Conservation (phyloP, 768 basidiomycete genomes). For the Russula sp. region DNA sequence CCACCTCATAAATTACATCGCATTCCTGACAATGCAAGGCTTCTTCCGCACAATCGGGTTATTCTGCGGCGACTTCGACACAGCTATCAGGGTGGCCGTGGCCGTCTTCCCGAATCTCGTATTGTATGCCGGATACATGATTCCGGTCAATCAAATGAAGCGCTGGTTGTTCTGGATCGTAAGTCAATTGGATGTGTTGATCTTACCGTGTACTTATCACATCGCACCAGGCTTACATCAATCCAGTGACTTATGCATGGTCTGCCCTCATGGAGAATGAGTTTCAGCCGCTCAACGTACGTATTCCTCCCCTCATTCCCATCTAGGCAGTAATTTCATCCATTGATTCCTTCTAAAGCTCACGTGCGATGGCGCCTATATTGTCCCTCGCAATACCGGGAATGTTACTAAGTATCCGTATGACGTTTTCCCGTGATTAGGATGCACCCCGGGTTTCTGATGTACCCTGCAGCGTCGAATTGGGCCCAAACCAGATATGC, state of each 20-base stretch:
- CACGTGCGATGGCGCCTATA: slow-evolving; percentile 60
- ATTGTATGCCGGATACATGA: slow-evolving; percentile 65
- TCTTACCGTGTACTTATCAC: slow-evolving; percentile 21
- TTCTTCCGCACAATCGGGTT: slow-evolving; percentile 77
- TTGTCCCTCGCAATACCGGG: slow-evolving; percentile 59
- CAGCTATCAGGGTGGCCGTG: slow-evolving; percentile 40
- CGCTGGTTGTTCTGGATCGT: slow-evolving; percentile 87
- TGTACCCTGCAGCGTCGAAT: slow-evolving; percentile 47
- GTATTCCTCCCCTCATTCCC: slow-evolving; percentile 29
- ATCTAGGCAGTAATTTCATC: slow-evolving; percentile 31
- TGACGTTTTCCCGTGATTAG: slow-evolving; percentile 26
- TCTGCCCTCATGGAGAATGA: slow-evolving; percentile 82
- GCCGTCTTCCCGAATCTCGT: slow-evolving; percentile 65
- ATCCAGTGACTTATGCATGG: slow-evolving; percentile 56
- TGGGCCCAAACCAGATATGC: slow-evolving; percentile 71
- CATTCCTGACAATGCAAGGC: slow-evolving; percentile 71
- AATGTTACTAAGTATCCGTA: slow-evolving; percentile 58
- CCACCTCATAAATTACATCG: slow-evolving; percentile 58
- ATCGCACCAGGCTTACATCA: slow-evolving; percentile 66
- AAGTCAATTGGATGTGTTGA: slow-evolving; percentile 27
- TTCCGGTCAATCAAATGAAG: slow-evolving; percentile 66
- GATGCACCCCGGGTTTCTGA: neutral
- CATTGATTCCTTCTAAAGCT: slow-evolving; percentile 28
- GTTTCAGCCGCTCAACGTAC: slow-evolving; percentile 51
- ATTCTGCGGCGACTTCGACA: slow-evolving; percentile 49